phyloP scores from a whole-genome alignment of 441 rosid species.

The Francoa sonchifolia region DNA sequence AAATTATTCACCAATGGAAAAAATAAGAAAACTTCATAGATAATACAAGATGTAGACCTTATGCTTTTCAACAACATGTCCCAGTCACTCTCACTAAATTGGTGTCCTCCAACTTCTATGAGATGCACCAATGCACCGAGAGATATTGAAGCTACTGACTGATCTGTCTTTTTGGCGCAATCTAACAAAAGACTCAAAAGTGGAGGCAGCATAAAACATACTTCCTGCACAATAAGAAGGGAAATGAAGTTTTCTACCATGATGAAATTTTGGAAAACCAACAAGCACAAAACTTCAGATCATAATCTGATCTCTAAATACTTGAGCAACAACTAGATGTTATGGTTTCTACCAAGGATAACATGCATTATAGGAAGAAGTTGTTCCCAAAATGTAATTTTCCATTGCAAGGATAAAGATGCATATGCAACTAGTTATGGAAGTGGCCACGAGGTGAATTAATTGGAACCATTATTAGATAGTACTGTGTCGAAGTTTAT shows the following conservation, averaged over 20 bases:
- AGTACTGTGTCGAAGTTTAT: too few species aligned
- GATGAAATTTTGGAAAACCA: conserved; percentile 5
- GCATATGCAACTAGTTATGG: too few species aligned
- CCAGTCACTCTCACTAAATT: conserved; percentile 94
- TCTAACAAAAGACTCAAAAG: conserved; percentile 87
- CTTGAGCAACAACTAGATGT: too few species aligned
- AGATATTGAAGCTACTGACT: conserved; percentile 92
- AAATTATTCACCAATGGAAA: conserved; percentile 3
- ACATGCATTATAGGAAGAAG: too few species aligned
- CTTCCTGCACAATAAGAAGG: conserved; percentile 65
- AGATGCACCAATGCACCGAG: conserved; percentile 96
- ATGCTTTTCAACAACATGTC: conserved; percentile 95
- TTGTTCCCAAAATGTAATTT: too few species aligned
- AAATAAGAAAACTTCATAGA: conserved; percentile 2
- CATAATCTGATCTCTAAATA: too few species aligned
- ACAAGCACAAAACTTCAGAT: too few species aligned
- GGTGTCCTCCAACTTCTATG: conserved; percentile 99
- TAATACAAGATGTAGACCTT: conserved; percentile 39
- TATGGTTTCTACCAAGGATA: too few species aligned
- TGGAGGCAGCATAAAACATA: conserved; percentile 99
- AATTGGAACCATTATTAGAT: too few species aligned
- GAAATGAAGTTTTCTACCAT: conserved; percentile 4
- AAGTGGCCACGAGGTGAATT: too few species aligned
- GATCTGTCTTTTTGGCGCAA: conserved; percentile 96
- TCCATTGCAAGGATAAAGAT: too few species aligned